These are phyloP conservation scores for Pyricularia grisea DNA, from an alignment of 2,329 filamentous ascomycete genomes.

Conservation along the genomic window DNA sequence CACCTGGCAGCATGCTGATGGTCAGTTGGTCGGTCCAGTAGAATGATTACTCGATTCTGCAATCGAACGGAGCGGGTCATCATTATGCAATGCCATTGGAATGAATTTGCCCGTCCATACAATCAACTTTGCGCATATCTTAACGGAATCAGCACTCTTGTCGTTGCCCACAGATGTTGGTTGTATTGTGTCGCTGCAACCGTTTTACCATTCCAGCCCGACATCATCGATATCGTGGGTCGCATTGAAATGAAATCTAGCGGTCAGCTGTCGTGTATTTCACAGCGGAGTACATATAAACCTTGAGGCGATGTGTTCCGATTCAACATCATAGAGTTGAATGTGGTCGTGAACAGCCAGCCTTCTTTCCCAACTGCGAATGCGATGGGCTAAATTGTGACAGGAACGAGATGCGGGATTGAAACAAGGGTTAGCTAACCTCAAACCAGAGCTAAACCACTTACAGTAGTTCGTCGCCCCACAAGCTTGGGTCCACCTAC, in stretches of 20 bases:
- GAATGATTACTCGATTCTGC: no score
- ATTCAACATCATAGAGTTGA: neutral
- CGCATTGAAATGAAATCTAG: neutral
- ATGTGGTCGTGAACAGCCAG: neutral
- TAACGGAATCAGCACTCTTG: neutral
- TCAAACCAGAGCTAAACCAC: neutral
- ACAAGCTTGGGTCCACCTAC: neutral
- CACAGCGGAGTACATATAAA: neutral
- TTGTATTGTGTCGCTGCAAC: neutral
- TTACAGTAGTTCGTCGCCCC: no score
- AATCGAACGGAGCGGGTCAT: neutral
- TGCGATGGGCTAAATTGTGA: neutral
- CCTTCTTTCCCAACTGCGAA: neutral
- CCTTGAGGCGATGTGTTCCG: neutral
- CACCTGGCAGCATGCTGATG: neutral
- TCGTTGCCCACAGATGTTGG: neutral
- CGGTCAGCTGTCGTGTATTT: neutral
- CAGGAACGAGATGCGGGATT: neutral
- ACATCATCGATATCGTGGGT: neutral
- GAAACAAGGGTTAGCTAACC: neutral
- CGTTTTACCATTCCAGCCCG: neutral
- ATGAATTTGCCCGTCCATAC: neutral
- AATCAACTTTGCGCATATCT: neutral
- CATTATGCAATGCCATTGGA: neutral
- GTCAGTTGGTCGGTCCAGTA: neutral